Evolutionary conservation across 2,329 filamentous ascomycete species (phyloP).

Genomic region (Fusarium caatingaense): DNA sequence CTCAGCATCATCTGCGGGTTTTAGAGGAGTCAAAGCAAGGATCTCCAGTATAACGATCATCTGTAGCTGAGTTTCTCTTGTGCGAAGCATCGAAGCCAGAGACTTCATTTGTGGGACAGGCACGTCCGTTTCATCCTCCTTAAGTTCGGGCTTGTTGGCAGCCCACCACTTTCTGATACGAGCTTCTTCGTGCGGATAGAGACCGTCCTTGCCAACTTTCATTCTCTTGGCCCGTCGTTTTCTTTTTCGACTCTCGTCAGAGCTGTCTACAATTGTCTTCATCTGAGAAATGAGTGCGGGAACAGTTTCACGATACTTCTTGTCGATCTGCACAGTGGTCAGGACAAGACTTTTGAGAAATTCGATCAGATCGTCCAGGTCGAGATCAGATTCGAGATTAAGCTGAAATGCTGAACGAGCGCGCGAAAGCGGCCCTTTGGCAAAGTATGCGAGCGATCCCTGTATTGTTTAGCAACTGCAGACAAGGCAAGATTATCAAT

Average conservation of each 20-base stretch:
- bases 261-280: constrained; percentile 67
- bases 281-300: constrained; percentile 70
- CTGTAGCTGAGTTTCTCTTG: constrained; percentile 82
- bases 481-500: constrained; percentile 31
- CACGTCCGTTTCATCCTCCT: constrained; percentile 61
- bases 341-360: constrained; percentile 78
- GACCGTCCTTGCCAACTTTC: constrained; percentile 74
- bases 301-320: constrained; percentile 80
- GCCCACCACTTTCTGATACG: constrained; percentile 78
- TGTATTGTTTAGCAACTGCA: constrained; percentile 46
- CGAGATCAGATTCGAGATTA: constrained; percentile 68
- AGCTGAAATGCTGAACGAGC: constrained; percentile 77
- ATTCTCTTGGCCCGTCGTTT: constrained; percentile 71
- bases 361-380: constrained; percentile 71
- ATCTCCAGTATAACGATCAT: constrained; percentile 84
- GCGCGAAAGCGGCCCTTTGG: constrained; percentile 82
- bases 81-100: constrained; percentile 73
- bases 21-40: constrained; percentile 72
- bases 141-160: constrained; percentile 63
- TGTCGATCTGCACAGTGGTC: constrained; percentile 75
- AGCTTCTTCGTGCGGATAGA: constrained; percentile 75
- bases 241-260: constrained; percentile 59
- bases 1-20: constrained; percentile 53
- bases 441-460: constrained; percentile 85
- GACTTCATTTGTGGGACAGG: constrained; percentile 67